Evolutionary conservation across 306 rosid species (phyloP).

Genomic region (Lathyrus aphaca): DNA sequence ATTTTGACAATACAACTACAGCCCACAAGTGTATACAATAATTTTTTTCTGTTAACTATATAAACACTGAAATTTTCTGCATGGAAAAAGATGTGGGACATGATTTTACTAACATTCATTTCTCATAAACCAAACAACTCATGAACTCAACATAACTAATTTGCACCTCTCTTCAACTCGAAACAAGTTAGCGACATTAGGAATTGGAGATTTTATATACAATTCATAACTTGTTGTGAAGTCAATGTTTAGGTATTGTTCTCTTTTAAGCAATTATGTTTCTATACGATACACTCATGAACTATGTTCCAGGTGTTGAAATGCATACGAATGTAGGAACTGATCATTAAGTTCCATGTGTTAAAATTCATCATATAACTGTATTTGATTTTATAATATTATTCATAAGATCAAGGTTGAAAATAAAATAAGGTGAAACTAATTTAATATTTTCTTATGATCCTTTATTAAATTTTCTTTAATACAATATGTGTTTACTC

Average conservation of each 20-base stretch:
- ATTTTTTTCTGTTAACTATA: too few species aligned
- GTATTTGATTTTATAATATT: too few species aligned
- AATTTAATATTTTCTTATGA: neutral
- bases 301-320: conserved; percentile 38
- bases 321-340: conserved; percentile 29
- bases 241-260: conserved; percentile 48
- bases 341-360: conserved; percentile 40
- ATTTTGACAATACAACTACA: too few species aligned
- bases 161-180: too few species aligned
- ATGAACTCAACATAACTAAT: too few species aligned
- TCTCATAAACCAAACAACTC: too few species aligned
- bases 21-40: too few species aligned
- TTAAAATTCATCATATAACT: too few species aligned
- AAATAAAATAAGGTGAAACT: neutral
- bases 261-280: conserved; percentile 52
- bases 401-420: neutral
- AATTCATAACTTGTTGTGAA: conserved; percentile 34
- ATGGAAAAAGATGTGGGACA: too few species aligned
- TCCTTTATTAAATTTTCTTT: neutral
- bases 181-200: too few species aligned
- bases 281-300: conserved; percentile 54
- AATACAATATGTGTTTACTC: neutral
- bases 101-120: too few species aligned
- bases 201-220: conserved; percentile 18
- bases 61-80: too few species aligned